Percentiles rank a stretch among this genome's conserved stretches.
Evolutionary conservation across 177 flowering plant genomes (phyloP).

Genomic region (Vitis hybrid): DNA sequence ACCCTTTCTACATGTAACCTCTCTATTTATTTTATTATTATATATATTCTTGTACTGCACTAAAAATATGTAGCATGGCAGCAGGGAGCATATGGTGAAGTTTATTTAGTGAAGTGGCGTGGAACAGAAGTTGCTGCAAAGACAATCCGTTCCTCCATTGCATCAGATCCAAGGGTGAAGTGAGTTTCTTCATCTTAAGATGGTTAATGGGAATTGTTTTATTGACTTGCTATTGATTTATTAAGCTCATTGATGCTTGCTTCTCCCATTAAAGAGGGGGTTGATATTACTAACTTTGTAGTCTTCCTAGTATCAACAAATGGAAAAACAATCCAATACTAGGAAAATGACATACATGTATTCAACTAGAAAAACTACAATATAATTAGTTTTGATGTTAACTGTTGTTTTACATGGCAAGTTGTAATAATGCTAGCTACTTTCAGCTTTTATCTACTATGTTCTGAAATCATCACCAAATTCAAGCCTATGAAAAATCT

Average conservation of each 20-base stretch:
- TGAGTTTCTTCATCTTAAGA: conserved; percentile 21
- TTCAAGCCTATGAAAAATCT: background rate
- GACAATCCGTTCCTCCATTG: conserved; percentile 63
- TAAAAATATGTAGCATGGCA: conserved; percentile 19
- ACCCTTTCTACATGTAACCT: background rate
- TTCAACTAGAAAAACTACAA: too few species aligned
- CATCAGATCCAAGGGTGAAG: conserved; percentile 53
- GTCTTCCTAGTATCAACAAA: too few species aligned
- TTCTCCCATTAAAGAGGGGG: background rate
- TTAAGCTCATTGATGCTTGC: background rate
- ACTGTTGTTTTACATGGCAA: too few species aligned
- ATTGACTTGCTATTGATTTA: background rate
- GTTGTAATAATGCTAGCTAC: too few species aligned
- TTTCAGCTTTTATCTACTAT: too few species aligned
- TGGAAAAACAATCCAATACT: too few species aligned
- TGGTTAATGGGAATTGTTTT: background rate
- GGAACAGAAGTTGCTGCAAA: conserved; percentile 72
- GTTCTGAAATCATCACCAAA: background rate
- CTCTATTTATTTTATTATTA: background rate
- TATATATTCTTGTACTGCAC: background rate
- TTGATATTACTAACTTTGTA: too few species aligned
- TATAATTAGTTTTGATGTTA: too few species aligned
- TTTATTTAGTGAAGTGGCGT: conserved; percentile 65
- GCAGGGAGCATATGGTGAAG: conserved; percentile 75
- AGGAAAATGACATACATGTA: too few species aligned